Base-by-base conservation (phyloP, 1,284 basidiomycete species). In the Boletus nobilissimus region DNA sequence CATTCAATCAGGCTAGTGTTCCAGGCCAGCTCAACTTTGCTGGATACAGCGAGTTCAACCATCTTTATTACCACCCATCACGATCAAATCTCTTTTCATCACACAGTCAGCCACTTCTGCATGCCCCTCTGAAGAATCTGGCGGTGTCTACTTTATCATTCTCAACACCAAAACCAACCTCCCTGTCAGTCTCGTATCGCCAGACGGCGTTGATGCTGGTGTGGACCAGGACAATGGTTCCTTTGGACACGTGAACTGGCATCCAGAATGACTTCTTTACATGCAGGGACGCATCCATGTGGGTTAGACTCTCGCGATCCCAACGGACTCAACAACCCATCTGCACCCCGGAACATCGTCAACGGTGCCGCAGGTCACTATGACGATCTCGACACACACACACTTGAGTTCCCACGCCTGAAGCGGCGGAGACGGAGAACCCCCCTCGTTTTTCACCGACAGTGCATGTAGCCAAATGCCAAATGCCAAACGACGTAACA, bases 81-180 rank as follows among this genome's bases (percentile, higher is more conserved):
- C 11, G 19, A 5, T 36, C 2, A 3, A 69, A 75, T 24, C n/a
- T 4, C 19, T 66, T 54, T 63, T n/a, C 18, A 46, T 32, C 7
- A 2, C 29, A 39, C 48, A 85, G 83, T 83, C 38, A 83, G 82
- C 48, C 83, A 84, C 65, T 85, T 81, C 69, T 73, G 73, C 29
- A 84, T 85, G 83, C n/a, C 84, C 84, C 19, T 83, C 84, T 7
- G 73, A 77, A 0, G 84, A 82, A 69, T 84, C 83, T 3, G 82
- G 82, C 5, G 79, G 83, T 8, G 51, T 82, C 16, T 83, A 84
- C 69, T 84, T 84, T 24, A 62, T 84, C 67, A 5, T 83, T 3
- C 22, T 85, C 65, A 63, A 84, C 34, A 75, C 40, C 10, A 81
- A 84, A 67, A 84, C 83, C 0, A 84, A 85, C 54, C 60, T 85